Base-by-base conservation (phyloP, 2,329 filamentous ascomycete genomes). In the Fusarium torulosum region DNA sequence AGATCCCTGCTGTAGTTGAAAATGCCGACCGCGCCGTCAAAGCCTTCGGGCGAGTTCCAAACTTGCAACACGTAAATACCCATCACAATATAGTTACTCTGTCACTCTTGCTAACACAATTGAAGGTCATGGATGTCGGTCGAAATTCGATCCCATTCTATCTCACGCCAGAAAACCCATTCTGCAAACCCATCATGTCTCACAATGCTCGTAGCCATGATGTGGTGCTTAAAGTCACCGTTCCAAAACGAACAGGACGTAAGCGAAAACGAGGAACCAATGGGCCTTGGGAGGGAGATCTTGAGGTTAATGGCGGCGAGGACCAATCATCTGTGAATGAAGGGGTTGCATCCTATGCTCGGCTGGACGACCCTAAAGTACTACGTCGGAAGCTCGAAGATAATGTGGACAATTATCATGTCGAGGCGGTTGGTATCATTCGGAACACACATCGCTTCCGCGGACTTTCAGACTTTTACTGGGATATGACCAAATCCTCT, bases 391-490 rank as follows among this genome's bases (percentile, higher is more conserved):
- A 86, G 65, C 78, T 97, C 61, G 85, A 84, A 68, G 93, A 96
- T 75, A 96, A 94, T 75, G 80, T 83, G 1, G 85, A 83, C 10
- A 85, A 79, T 10, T 95, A 94, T 75, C 79, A 84, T 6, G 84
- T 93, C 29, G 88, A 94, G 69, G 84, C 89, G 2, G 84, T 94
- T 4, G 93, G 93, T 9, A 79, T 88, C 20, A 86, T 97, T 63
- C 87, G 89, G 55, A 88, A 92, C 70, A 96, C 91, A 1, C 94
- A 98, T 82, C 88, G 95, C 37, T 99, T 96, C 78, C 88, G 95
- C 75, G 90, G 90, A 85, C 84, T 97, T 67, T 90, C 93, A 10
- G 95, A 98, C 78, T 96, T 96, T 74, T 93, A 96, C 73, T 95
- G 90, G 79, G 88, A 92, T 21, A 89, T 91, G 50, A 84, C 84